Evolutionary conservation across 805 yeast genomes (phyloP), one percentile per base, ranked within the genome.

Genomic region (Saturnispora dispora): DNA sequence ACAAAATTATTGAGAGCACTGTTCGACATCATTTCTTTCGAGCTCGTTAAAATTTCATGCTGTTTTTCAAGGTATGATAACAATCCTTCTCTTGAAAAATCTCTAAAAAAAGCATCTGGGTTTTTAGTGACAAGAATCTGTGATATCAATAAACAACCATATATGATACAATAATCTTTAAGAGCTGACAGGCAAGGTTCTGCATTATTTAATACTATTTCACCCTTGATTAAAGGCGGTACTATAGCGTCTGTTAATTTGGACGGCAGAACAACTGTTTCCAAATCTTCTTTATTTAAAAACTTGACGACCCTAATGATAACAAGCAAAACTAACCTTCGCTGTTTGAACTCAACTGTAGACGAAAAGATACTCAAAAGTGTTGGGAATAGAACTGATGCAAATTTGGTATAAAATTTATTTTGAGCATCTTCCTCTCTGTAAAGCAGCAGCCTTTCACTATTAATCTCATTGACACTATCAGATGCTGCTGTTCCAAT

Each of bases 41-140:
- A 55, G 25, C 64, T 66, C 68, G 46, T 36, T n/a, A 48, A 45
- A 11, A 35, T 33, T 9, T 30, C 25, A 10, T 33, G 50, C 3
- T 79, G 64, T 0, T 59, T 53, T 1, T 66, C 56, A 9, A 76
- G 69, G 60, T 83, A 87, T 17, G 73, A 65, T 4, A 83, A 62
- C n/a, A 85, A 64, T 0, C 96, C 96, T 59, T 88, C 95, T 51
- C 85, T 75, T 58, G 78, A 83, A 55, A 88, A 78, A 8, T 70
- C 72, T 0, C 63, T 58, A 5, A 80, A 59, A 51, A 77, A 81
- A 1, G 63, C 53, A 1, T 65, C 67, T 0, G 82, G 74, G 17
- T 74, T 66, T 43, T 73, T 71, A 5, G 64, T 63, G 0, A 79
- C 65, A 47, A 86, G 61, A 2, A 63, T 53, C 8, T 71, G 67